Percentiles rank a stretch among this genome's conserved stretches.
Conservation (phyloP, 371 early-diverging fungal species). For the Neoconidiobolus thromboides region DNA sequence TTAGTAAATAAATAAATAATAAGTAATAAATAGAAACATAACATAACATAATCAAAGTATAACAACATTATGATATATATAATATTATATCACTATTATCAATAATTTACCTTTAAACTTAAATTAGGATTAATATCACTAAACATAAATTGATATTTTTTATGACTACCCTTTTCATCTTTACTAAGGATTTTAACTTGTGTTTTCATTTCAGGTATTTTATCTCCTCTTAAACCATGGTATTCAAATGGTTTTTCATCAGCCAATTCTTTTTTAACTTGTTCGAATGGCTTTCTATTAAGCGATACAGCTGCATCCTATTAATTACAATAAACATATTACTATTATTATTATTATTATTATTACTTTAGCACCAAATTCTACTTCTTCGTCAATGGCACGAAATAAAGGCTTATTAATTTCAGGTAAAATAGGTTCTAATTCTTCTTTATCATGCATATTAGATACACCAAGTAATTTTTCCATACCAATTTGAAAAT, state of each 20-base stretch:
- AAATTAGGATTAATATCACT: neutral
- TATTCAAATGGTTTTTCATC: neutral
- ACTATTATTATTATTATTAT: neutral
- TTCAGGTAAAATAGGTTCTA: neutral
- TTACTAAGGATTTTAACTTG: neutral
- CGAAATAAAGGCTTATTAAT: neutral
- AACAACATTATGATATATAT: too few species aligned
- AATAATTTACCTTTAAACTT: neutral
- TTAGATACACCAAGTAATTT: neutral
- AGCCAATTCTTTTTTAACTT: neutral
- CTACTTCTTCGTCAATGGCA: neutral
- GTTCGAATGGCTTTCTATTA: neutral
- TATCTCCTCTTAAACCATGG: neutral
- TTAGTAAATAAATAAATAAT: neutral
- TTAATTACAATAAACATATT: neutral
- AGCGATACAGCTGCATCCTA: neutral
- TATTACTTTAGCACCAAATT: neutral
- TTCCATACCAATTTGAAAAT: neutral
- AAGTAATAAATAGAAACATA: too few species aligned
- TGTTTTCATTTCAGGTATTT: neutral
- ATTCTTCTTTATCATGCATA: neutral
- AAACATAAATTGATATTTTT: neutral
- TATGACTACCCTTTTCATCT: neutral
- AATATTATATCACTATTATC: too few species aligned
- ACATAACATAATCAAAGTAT: too few species aligned